phyloP scores from a whole-genome alignment of 345 rosid species.

The Carallia brachiata region DNA sequence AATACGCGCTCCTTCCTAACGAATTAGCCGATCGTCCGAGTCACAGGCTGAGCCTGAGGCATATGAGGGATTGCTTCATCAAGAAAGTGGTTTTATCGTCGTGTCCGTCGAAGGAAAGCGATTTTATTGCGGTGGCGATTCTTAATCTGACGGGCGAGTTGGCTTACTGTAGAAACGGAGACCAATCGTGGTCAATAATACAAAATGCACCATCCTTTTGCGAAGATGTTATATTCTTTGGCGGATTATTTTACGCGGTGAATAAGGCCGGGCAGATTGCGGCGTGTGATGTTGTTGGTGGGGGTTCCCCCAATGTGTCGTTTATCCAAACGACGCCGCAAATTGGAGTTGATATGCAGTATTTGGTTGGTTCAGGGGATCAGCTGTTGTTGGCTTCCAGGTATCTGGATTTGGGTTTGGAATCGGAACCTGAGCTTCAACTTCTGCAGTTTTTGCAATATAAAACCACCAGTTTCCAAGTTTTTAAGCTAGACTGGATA shows the following conservation, averaged over 20 bases:
- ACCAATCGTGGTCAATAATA: conserved; percentile 35
- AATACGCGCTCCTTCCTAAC: conserved; percentile 32
- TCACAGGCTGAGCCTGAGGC: conserved; percentile 24
- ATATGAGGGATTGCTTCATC: conserved; percentile 54
- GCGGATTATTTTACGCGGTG: conserved; percentile 44
- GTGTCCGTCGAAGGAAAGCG: conserved; percentile 30
- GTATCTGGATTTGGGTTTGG: conserved; percentile 27
- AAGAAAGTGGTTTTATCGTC: conserved; percentile 49
- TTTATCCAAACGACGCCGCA: conserved; percentile 26
- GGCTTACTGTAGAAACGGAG: conserved; percentile 45
- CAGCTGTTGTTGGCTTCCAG: conserved; percentile 47
- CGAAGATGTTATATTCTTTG: conserved; percentile 44
- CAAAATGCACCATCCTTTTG: conserved; percentile 29
- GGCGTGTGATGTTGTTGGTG: conserved; percentile 34
- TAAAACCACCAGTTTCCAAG: conserved; percentile 43
- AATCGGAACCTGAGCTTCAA: conserved; percentile 14
- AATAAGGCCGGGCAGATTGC: conserved; percentile 39
- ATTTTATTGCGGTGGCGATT: conserved; percentile 44
- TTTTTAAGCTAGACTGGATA: conserved; percentile 34
- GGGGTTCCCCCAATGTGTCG: conserved; percentile 28
- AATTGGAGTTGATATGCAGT: conserved; percentile 49
- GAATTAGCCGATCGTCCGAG: conserved; percentile 18
- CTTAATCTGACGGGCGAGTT: conserved; percentile 28
- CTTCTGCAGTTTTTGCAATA: conserved; percentile 21
- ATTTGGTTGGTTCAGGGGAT: conserved; percentile 45